A percentile compares a stretch with the other conserved stretches of the same genome.
Evolutionary conservation across 2,329 filamentous ascomycete genomes (phyloP).

Genomic region (Aspergillus phoenicis): DNA sequence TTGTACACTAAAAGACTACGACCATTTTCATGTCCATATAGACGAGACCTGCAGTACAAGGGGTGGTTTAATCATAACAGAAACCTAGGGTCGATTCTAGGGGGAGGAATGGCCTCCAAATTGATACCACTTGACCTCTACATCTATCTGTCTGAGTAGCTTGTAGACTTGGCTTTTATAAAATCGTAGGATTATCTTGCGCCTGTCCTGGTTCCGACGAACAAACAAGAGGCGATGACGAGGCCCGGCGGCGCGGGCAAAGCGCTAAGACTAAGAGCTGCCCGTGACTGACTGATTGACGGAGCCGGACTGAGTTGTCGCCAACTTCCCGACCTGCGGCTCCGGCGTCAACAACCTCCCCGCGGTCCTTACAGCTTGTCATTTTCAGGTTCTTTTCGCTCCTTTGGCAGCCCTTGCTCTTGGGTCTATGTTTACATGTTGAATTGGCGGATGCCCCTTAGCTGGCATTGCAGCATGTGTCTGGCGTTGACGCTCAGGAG

Average conservation of each 20-base stretch:
- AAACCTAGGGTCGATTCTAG: background rate
- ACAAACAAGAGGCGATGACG: background rate
- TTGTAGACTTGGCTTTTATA: background rate
- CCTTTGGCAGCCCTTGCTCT: background rate
- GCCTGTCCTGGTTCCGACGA: too few relatives aligned
- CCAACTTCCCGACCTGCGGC: conserved; percentile 1
- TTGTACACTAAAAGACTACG: conserved; percentile 22
- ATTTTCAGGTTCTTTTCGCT: conserved; percentile 2
- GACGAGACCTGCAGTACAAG: conserved; percentile 7
- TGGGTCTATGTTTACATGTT: background rate
- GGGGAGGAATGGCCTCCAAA: background rate
- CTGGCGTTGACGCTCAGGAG: conserved; percentile 25
- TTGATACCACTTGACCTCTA: background rate
- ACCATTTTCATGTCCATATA: conserved; percentile 26
- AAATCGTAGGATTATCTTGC: too few relatives aligned
- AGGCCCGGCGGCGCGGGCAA: background rate
- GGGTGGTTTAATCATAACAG: background rate
- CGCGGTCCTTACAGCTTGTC: conserved; percentile 1
- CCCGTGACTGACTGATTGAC: background rate
- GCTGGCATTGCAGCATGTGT: conserved; percentile 25
- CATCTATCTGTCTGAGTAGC: background rate
- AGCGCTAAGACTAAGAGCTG: background rate
- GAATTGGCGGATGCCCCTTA: conserved; percentile 11
- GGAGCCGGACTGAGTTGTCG: conserved; percentile 1
- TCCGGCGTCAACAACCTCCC: conserved; percentile 5